Conservation (phyloP, 495 filamentous ascomycete genomes). For the Daldinia vernicosa region DNA sequence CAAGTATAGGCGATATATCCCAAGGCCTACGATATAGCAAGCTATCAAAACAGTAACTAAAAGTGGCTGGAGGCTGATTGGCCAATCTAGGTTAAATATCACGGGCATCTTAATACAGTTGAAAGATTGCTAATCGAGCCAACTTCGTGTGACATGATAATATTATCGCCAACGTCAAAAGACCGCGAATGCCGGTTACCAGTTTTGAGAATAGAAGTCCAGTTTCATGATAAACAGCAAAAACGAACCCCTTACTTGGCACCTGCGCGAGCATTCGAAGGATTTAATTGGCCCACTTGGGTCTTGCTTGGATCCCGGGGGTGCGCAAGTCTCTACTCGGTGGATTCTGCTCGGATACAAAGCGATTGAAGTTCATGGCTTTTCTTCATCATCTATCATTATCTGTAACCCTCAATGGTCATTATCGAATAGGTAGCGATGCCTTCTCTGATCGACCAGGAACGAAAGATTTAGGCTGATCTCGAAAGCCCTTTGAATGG, state of each 20-base stretch:
- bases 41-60: background rate
- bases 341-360: background rate
- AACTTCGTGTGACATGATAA: background rate
- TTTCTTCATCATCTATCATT: background rate
- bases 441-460: background rate
- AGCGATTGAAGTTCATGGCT: background rate
- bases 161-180: background rate
- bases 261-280: background rate
- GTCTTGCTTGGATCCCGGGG: background rate
- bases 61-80: slow-evolving; percentile 13
- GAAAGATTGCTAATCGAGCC: background rate
- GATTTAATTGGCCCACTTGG: background rate
- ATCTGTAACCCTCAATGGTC: background rate
- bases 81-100: slow-evolving; percentile 1
- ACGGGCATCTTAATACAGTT: slow-evolving; percentile 9
- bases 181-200: no score
- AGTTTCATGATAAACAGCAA: background rate
- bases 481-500: background rate
- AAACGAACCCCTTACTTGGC: background rate
- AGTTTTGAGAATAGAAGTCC: no score
- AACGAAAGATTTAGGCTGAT: background rate
- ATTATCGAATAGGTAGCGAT: background rate
- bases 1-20: slow-evolving; percentile 50
- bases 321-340: background rate
- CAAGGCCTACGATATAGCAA: slow-evolving; percentile 13